Evolutionary conservation across 2,329 filamentous ascomycete species (phyloP).

Genomic region (Trichoderma harzianum): DNA sequence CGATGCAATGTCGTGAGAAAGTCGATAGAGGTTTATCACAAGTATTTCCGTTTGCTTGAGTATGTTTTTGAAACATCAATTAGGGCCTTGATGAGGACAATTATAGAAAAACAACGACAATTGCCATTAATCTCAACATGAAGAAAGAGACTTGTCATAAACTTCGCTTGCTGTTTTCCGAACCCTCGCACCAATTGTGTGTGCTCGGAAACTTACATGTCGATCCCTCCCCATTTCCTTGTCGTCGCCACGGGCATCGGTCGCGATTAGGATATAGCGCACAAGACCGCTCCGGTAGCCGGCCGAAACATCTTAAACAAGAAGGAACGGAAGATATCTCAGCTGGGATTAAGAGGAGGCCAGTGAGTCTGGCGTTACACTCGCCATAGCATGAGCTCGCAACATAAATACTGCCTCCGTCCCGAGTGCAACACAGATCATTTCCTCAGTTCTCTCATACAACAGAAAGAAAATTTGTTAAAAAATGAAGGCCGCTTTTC

Average conservation of each 20-base stretch:
- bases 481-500: conserved; percentile 12
- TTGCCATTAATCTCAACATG: background rate
- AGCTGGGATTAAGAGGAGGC: background rate
- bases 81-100: background rate
- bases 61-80: background rate
- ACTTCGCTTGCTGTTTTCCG: background rate
- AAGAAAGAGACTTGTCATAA: background rate
- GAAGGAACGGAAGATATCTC: background rate
- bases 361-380: background rate
- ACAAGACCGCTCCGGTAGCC: background rate
- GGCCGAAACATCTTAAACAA: background rate
- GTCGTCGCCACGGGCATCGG: background rate
- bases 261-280: conserved; percentile 11
- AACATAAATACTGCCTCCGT: background rate
- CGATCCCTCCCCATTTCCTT: background rate
- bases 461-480: background rate
- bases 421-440: background rate
- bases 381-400: background rate
- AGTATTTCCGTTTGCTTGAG: background rate
- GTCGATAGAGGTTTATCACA: background rate
- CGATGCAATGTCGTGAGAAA: background rate
- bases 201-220: background rate
- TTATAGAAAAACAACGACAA: background rate
- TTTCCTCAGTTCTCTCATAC: background rate
- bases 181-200: background rate